These are phyloP conservation scores for Paramecium octaurelia DNA, from an alignment of 73 alveolate genomes.

Conservation along the genomic window DNA sequence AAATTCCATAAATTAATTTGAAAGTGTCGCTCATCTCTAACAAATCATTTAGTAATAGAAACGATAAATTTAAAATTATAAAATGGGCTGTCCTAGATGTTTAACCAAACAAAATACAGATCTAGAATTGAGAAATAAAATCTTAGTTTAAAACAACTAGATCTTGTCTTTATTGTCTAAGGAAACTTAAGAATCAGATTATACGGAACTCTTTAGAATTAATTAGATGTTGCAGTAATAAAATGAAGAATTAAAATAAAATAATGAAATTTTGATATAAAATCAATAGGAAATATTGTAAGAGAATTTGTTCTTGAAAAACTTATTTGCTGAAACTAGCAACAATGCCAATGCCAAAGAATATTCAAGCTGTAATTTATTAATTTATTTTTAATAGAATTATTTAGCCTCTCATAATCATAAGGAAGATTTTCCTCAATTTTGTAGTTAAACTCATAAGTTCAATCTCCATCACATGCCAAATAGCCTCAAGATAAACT, in stretches of 20 bases:
- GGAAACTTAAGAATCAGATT: not conserved
- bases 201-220: not conserved
- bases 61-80: not conserved
- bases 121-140: not conserved
- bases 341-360: not conserved
- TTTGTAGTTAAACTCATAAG: not conserved
- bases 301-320: not conserved
- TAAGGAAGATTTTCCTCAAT: constrained; percentile 8
- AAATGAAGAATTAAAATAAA: not conserved
- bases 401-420: constrained; percentile 13
- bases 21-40: not conserved
- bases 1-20: not conserved
- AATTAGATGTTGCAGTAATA: not conserved
- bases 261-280: not conserved
- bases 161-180: not conserved
- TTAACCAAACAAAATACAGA: not conserved
- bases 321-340: not conserved
- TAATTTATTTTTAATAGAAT: not conserved
- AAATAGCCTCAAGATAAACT: not conserved
- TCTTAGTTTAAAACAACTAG: not conserved
- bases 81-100: constrained; percentile 25
- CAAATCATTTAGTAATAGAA: not conserved
- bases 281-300: not conserved
- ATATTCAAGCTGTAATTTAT: not conserved
- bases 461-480: not conserved